phyloP scores from a whole-genome alignment of 2,329 filamentous ascomycete genomes.

The Fusarium heterosporum region DNA sequence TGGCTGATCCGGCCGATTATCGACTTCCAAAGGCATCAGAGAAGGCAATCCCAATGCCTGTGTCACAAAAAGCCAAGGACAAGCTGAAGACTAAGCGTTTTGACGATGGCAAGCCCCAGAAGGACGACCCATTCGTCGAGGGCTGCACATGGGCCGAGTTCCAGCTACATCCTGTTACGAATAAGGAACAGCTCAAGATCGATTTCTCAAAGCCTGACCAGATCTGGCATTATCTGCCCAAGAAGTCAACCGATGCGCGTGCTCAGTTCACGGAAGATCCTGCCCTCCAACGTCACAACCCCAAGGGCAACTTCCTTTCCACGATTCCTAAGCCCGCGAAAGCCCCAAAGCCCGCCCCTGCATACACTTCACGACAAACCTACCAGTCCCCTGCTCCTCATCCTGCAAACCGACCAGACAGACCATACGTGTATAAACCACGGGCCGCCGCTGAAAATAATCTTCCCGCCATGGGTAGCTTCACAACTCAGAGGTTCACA shows the following conservation, averaged over 20 bases:
- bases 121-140: slow-evolving; percentile 75
- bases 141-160: slow-evolving; percentile 85
- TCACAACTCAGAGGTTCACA: slow-evolving; percentile 45
- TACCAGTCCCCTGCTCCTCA: slow-evolving; percentile 42
- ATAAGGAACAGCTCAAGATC: slow-evolving; percentile 73
- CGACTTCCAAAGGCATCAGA: slow-evolving; percentile 79
- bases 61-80: slow-evolving; percentile 70
- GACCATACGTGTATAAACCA: slow-evolving; percentile 67
- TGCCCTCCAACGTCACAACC: slow-evolving; percentile 68
- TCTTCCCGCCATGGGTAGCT: slow-evolving; percentile 38
- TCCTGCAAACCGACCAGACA: slow-evolving; percentile 50
- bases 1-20: slow-evolving; percentile 77
- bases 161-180: slow-evolving; percentile 68
- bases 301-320: slow-evolving; percentile 78
- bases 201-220: slow-evolving; percentile 79
- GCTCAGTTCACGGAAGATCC: slow-evolving; percentile 90
- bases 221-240: slow-evolving; percentile 90
- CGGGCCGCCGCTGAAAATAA: slow-evolving; percentile 51
- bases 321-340: slow-evolving; percentile 70
- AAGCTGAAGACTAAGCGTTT: slow-evolving; percentile 75
- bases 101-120: slow-evolving; percentile 70
- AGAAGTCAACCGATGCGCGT: slow-evolving; percentile 87
- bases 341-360: slow-evolving; percentile 55
- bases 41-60: slow-evolving; percentile 77
- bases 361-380: slow-evolving; percentile 41